Conservation (phyloP, 164 flowering plant genomes). For the Akebia trifoliata region DNA sequence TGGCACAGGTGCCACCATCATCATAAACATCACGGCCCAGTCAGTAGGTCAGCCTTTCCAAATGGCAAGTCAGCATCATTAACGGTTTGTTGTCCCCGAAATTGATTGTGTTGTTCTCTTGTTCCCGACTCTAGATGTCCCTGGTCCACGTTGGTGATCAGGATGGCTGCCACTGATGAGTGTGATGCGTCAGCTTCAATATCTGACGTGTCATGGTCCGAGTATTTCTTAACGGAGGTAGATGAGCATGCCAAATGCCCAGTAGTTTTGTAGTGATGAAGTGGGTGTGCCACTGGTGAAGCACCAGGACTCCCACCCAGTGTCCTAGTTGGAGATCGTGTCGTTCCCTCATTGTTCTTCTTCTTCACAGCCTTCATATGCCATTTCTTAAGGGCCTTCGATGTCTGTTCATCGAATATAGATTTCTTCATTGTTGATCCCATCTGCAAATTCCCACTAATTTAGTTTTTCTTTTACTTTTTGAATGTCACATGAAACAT, state of each 20-base stretch:
- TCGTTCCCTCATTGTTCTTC: conserved; percentile 25
- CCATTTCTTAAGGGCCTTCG: conserved; percentile 80
- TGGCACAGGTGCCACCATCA: background rate
- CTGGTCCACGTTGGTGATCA: conserved; percentile 19
- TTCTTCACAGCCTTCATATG: conserved; percentile 59
- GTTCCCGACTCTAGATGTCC: conserved; percentile 1
- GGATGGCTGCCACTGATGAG: conserved; percentile 13
- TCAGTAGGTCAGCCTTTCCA: conserved; percentile 11
- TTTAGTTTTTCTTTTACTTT: background rate
- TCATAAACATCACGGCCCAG: conserved; percentile 4
- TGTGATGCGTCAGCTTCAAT: conserved; percentile 21
- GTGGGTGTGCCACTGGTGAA: conserved; percentile 36
- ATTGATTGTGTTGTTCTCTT: background rate
- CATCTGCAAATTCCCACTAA: conserved; percentile 45
- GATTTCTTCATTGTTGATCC: conserved; percentile 89
- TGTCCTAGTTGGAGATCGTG: conserved; percentile 19
- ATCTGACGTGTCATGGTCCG: conserved; percentile 19
- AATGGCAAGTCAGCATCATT: conserved; percentile 18
- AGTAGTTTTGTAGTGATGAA: conserved; percentile 9
- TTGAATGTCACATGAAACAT: background rate
- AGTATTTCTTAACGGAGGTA: no score
- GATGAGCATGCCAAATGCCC: no score
- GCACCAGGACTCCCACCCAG: conserved; percentile 37
- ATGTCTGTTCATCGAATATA: conserved; percentile 81
- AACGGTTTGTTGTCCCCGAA: background rate